Conservation (phyloP, 116 monocot species). For the Trichopus zeylanicus region DNA sequence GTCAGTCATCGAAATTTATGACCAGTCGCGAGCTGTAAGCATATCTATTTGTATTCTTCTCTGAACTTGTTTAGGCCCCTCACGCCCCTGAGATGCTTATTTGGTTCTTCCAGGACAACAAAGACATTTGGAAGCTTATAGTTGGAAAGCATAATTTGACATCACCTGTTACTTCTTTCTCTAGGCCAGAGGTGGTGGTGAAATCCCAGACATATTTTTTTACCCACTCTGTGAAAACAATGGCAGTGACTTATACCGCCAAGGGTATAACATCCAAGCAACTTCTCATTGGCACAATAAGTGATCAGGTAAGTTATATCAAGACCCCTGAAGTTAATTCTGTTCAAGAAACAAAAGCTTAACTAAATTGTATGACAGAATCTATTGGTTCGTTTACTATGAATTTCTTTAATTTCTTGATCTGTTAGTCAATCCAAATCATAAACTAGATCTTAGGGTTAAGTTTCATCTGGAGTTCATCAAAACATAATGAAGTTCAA, state of each 20-base stretch:
- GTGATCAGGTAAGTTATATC: conserved; percentile 61
- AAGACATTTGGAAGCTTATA: conserved; percentile 86
- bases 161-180: conserved; percentile 68
- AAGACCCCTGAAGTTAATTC: background rate
- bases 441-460: too few relatives aligned
- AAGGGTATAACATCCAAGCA: conserved; percentile 84
- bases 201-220: conserved; percentile 97
- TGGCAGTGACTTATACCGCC: conserved; percentile 61
- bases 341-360: background rate
- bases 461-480: too few relatives aligned
- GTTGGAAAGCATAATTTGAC: conserved; percentile 88
- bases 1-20: conserved; percentile 96
- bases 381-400: background rate
- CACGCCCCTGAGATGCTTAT: background rate
- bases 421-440: too few relatives aligned
- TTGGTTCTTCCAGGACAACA: conserved; percentile 59
- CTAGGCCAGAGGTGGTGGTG: conserved; percentile 60
- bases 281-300: conserved; percentile 81
- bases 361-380: background rate
- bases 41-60: conserved; percentile 10
- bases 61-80: background rate
- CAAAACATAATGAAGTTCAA: too few relatives aligned
- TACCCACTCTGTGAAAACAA: conserved; percentile 82
- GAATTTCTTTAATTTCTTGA: too few relatives aligned
- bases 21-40: conserved; percentile 86